A percentile compares a stretch with the other conserved stretches of the same genome.
These are phyloP conservation scores for Zygoascus biomembranicola DNA, from an alignment of 805 yeast species.

Conservation along the genomic window DNA sequence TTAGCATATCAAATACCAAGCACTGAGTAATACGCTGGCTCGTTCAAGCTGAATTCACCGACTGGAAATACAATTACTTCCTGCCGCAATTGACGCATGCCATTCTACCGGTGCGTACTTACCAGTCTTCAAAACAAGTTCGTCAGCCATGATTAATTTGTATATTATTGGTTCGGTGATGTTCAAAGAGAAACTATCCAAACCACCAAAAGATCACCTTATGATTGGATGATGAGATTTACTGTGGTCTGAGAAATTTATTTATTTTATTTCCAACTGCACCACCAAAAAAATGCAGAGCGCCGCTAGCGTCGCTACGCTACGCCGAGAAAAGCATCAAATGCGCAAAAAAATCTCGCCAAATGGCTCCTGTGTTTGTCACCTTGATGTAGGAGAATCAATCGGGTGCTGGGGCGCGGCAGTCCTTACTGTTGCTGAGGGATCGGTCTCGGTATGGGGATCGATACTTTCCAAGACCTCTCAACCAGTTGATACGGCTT, in stretches of 20 bases:
- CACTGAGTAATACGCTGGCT: neutral
- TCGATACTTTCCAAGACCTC: neutral
- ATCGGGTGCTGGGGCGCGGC: neutral
- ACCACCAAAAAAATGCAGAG: neutral
- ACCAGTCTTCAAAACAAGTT: slow-evolving; percentile 16
- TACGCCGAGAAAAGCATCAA: neutral
- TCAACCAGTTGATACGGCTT: neutral
- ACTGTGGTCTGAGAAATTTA: neutral
- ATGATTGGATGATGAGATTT: slow-evolving; percentile 5
- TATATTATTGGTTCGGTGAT: neutral
- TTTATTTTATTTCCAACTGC: neutral
- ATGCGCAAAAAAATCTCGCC: neutral
- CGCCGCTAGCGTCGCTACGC: neutral
- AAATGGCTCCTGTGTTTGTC: neutral
- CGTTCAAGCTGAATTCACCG: neutral
- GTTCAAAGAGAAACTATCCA: slow-evolving; percentile 1
- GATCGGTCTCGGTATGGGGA: neutral
- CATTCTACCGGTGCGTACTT: slow-evolving; percentile 1
- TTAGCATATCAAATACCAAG: neutral
- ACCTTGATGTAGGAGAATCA: neutral
- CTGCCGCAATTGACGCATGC: neutral
- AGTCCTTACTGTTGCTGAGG: neutral
- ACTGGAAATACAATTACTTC: neutral
- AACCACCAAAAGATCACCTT: slow-evolving; percentile 3
- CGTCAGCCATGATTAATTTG: slow-evolving; percentile 3